These are phyloP conservation scores for Colletotrichum simmondsii DNA, from an alignment of 2,329 filamentous ascomycete genomes.

Conservation along the genomic window DNA sequence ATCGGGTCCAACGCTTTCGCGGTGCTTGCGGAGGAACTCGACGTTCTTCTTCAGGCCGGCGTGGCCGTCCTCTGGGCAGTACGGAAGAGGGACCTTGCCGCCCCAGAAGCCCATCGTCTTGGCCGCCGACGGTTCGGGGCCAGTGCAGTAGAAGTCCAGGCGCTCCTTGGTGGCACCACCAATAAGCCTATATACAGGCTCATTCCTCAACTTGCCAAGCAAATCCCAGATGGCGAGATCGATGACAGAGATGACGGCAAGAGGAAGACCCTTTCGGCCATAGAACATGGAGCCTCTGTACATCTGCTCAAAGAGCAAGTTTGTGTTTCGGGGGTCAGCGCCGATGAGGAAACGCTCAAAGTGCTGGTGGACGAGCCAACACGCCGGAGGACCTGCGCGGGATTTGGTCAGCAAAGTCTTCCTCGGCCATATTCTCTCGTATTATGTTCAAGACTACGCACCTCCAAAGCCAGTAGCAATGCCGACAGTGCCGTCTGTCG, in stretches of 20 bases:
- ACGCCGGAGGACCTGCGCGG: conserved; percentile 79
- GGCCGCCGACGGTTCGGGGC: conserved; percentile 83
- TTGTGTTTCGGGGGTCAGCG: conserved; percentile 89
- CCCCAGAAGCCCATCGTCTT: conserved; percentile 91
- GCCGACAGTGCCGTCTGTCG: conserved; percentile 89
- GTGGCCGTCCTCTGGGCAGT: conserved; percentile 87
- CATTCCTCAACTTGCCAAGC: conserved; percentile 87
- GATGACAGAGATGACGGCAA: conserved; percentile 93
- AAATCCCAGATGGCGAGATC: conserved; percentile 95
- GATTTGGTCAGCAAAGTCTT: not conserved
- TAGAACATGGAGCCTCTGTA: conserved; percentile 97
- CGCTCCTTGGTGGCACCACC: conserved; percentile 87
- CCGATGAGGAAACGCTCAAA: conserved; percentile 93
- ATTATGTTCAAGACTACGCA: conserved; percentile 41
- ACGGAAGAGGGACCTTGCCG: conserved; percentile 89
- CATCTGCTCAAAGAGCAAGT: conserved; percentile 95
- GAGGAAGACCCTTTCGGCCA: conserved; percentile 88
- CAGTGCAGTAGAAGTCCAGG: conserved; percentile 94
- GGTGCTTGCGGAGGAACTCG: conserved; percentile 86
- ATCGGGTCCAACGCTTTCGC: conserved; percentile 85
- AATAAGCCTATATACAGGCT: conserved; percentile 95
- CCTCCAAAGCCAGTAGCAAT: conserved; percentile 94
- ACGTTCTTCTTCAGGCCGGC: conserved; percentile 88
- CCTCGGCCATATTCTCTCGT: too few relatives aligned
- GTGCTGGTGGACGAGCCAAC: conserved; percentile 93